phyloP scores from a whole-genome alignment of 2,329 filamentous ascomycete species.

The Bertia moriformis region DNA sequence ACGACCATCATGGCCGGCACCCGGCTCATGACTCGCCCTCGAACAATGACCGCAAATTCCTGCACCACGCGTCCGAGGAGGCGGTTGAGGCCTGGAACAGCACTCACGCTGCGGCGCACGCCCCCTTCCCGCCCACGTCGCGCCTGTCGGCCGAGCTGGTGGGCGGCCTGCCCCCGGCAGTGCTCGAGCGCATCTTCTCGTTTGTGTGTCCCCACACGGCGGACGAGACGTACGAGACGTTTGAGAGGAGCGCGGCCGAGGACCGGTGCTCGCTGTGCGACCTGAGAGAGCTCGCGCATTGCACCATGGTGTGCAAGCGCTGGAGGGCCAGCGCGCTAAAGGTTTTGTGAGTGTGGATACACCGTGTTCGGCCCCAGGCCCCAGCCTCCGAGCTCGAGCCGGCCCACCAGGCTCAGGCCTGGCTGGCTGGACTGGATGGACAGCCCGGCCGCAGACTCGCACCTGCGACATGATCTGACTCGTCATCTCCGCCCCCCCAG shows the following conservation, averaged over 20 bases:
- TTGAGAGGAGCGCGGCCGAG: slow-evolving; percentile 61
- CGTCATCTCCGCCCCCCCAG: slow-evolving; percentile 24
- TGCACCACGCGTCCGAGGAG: not conserved
- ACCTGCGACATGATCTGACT: not conserved
- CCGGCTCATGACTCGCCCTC: not conserved
- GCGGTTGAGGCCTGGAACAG: not conserved
- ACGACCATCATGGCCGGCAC: not conserved
- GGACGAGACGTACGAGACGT: slow-evolving; percentile 67
- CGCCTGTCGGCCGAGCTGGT: not conserved
- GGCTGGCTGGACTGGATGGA: slow-evolving; percentile 2
- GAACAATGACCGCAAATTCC: not conserved
- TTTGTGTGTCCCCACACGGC: slow-evolving; percentile 70
- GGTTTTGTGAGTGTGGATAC: slow-evolving; percentile 37
- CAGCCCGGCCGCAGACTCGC: slow-evolving; percentile 4
- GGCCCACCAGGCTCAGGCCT: slow-evolving; percentile 2
- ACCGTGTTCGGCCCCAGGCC: too few relatives aligned
- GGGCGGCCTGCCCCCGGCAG: slow-evolving; percentile 42
- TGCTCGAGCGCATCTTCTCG: slow-evolving; percentile 65
- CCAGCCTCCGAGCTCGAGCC: not conserved
- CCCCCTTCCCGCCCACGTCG: not conserved
- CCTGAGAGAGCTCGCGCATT: slow-evolving; percentile 73
- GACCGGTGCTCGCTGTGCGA: slow-evolving; percentile 89
- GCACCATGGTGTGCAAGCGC: slow-evolving; percentile 55
- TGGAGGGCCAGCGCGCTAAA: slow-evolving; percentile 46
- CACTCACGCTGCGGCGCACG: not conserved